Evolutionary conservation across 495 filamentous ascomycete species (phyloP), one percentile per base, ranked within the genome.

Genomic region (Elaphomyces granulatus): DNA sequence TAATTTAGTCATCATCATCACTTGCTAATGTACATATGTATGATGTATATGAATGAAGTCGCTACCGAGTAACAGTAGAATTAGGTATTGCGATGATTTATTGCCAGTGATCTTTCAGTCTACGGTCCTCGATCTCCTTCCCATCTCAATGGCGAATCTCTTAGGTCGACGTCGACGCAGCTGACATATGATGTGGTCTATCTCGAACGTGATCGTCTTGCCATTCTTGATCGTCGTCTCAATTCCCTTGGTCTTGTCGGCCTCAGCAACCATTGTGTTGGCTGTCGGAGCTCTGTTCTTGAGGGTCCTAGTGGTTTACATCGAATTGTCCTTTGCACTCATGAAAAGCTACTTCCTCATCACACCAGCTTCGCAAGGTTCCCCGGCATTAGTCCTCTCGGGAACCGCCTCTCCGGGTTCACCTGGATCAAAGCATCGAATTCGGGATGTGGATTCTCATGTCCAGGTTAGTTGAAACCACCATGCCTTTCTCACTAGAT

Each of bases 221-320:
- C 79, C 78, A 2, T 47, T 81, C 37, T 58, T 87, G 40, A 59
- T 75, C 47, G 37, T 82, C 41, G 57, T 82, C 48, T 77, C 79
- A 9, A 58, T 86, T 15, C 81, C 84, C 1, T 67, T 88, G 40
- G 62, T 74, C 40, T 48, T 81, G 37, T 74, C 81, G 37, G 83
- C 83, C 37, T 68, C 66, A 43, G 48, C 85, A 41, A 88, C 83
- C 23, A 75, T 79, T 26, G 64, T 65, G 14, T 43, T 86, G 33
- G 79, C 83, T 26, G 65, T 82, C 37, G 59, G 71, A 8, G 64
- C 79, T 3, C 68, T 92, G 15, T 64, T 75, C 45, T 45, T 84
- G 38, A 73, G 80, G 18, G 68, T 80, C 4, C 61, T 70, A 26
- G 49, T 85, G 34, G 70, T 86, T 37, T 87, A 83, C 50, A 50